Evolutionary conservation across 2,329 filamentous ascomycete genomes (phyloP), one percentile per base, ranked within the genome.

Genomic region (Aspergillus jensenii): DNA sequence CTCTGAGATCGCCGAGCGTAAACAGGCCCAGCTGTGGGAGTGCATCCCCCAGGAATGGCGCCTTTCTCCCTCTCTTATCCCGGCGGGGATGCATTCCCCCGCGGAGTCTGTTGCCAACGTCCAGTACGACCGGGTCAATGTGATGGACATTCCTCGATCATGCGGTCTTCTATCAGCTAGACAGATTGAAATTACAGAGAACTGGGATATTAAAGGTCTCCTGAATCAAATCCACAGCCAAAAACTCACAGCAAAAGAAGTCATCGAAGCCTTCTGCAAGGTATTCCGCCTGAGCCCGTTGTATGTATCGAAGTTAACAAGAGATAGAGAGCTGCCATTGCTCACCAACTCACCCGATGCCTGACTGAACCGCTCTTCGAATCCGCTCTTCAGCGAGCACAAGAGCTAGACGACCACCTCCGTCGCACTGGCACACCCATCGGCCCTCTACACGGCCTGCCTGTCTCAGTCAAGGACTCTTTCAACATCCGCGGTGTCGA

Each of bases 401-500:
- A 72, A n/a, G 64, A 75, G 21, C 75, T 85, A 0, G 83, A 85
- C 55, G 68, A 71, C 0, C 74, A 83, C 59, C 58, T 76, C 19
- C 55, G 60, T n/a, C 68, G 61, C 40, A 74, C 72, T 41, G 75
- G 74, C 0, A 72, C 68, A 48, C 74, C 80, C 1, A 67, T 83
- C 2, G 86, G 86, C 0, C 85, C 86, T 1, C 75, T 89, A 0
- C 85, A 88, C 65, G 86, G 86, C 6, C 74, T 89, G 0, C 85
- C 86, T 0, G 76, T 89, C 48, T 78, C 75, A 33, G 60, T 83
- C 39, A 82, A 80, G 57, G 76, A 80, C 55, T 76, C 79, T 60
- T 77, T 80, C 63, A 64, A 75, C 41, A 60, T 79, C 58, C 70
- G 72, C 14, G 82, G 82, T 35, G 76, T 81, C 31, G 82, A 85